phyloP scores from a whole-genome alignment of 257 asterid species.

The Petunia secreta region DNA sequence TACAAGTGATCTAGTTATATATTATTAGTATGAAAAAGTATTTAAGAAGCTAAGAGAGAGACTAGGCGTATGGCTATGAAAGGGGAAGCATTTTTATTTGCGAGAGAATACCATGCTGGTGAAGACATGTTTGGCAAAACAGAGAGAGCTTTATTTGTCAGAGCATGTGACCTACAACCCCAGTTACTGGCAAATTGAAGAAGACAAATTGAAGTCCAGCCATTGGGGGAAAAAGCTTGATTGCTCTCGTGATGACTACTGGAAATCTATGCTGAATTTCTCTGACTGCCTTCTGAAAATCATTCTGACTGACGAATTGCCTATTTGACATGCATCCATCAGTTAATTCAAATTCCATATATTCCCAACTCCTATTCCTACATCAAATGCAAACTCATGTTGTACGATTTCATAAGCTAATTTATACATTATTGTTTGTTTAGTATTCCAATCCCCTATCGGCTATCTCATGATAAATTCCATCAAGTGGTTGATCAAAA shows the following conservation, averaged over 20 bases:
- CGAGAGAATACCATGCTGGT: too few relatives aligned
- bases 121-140: neutral
- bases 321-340: constrained; percentile 19
- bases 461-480: too few relatives aligned
- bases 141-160: constrained; percentile 24
- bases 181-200: constrained; percentile 25
- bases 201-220: constrained; percentile 36
- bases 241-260: constrained; percentile 49
- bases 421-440: too few relatives aligned
- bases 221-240: neutral
- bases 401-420: too few relatives aligned
- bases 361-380: neutral
- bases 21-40: too few relatives aligned
- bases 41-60: too few relatives aligned
- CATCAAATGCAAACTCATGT: too few relatives aligned
- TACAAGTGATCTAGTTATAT: too few relatives aligned
- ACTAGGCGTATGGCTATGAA: too few relatives aligned
- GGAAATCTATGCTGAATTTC: constrained; percentile 17
- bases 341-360: constrained; percentile 4
- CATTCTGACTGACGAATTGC: constrained; percentile 5
- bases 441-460: too few relatives aligned
- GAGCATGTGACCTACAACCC: constrained; percentile 49
- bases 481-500: too few relatives aligned
- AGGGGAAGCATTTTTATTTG: too few relatives aligned
- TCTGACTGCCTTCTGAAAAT: constrained; percentile 18